phyloP scores from a whole-genome alignment of 2,329 filamentous ascomycete species.

The Decorospora gaudefroyi region DNA sequence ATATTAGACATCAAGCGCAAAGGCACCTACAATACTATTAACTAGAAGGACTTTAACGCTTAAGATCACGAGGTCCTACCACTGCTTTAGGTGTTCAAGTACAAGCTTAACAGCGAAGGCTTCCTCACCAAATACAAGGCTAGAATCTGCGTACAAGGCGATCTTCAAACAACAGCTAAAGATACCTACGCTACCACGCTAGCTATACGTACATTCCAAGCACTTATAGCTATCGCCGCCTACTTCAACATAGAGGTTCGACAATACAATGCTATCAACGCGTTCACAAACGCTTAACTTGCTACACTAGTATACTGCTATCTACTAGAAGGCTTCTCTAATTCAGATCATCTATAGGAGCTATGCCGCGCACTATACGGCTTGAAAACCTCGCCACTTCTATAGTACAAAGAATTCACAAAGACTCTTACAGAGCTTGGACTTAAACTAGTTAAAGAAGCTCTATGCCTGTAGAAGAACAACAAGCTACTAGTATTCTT shows the following conservation, averaged over 20 bases:
- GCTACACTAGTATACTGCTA: too few species aligned
- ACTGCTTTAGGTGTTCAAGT: conserved; percentile 18
- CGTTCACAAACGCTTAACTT: too few species aligned
- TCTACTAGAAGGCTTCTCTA: too few species aligned
- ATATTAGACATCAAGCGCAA: conserved; percentile 15
- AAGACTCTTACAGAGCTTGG: conserved; percentile 1
- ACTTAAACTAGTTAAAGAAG: conserved; percentile 1
- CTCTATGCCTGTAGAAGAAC: neutral
- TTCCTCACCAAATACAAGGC: conserved; percentile 23
- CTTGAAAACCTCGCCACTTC: conserved; percentile 2
- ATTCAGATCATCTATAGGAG: neutral
- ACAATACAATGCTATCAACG: too few species aligned
- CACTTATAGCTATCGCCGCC: conserved; percentile 25
- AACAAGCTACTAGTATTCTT: conserved; percentile 3
- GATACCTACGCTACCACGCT: conserved; percentile 30
- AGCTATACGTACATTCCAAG: conserved; percentile 20
- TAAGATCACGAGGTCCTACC: conserved; percentile 14
- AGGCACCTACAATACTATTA: conserved; percentile 14
- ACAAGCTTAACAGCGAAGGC: conserved; percentile 20
- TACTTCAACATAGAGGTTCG: conserved; percentile 23
- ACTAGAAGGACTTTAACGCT: conserved; percentile 18
- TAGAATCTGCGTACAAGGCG: conserved; percentile 15
- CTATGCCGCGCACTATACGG: neutral
- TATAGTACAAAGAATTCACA: conserved; percentile 5
- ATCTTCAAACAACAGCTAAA: conserved; percentile 13